These are phyloP conservation scores for Pseudodiploospora longispora DNA, from an alignment of 2,329 filamentous ascomycete species.

Conservation along the genomic window DNA sequence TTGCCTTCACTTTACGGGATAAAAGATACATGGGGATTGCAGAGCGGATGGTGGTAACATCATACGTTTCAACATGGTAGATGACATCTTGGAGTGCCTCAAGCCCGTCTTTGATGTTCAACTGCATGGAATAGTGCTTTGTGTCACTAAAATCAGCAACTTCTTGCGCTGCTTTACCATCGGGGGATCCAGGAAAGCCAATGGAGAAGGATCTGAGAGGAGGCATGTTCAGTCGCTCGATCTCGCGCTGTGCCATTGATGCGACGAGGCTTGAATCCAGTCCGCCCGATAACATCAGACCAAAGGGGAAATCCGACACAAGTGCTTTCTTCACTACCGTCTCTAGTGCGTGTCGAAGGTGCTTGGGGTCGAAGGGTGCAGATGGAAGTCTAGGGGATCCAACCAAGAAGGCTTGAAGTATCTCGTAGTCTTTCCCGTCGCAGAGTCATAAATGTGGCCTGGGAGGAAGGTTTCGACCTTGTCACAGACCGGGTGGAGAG, in stretches of 20 bases:
- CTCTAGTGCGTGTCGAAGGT: constrained; percentile 75
- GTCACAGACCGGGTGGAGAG: constrained; percentile 86
- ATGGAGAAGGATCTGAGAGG: constrained; percentile 99
- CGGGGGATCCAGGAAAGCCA: constrained; percentile 83
- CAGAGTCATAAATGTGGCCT: constrained; percentile 92
- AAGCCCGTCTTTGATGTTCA: constrained; percentile 94
- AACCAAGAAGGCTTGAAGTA: constrained; percentile 94
- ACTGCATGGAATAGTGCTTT: constrained; percentile 96
- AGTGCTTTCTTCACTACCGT: constrained; percentile 89
- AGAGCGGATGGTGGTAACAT: constrained; percentile 96
- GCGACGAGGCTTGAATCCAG: constrained; percentile 94
- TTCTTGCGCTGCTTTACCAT: constrained; percentile 84
- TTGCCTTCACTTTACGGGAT: constrained; percentile 97
- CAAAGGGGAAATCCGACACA: constrained; percentile 98
- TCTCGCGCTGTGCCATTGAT: constrained; percentile 91
- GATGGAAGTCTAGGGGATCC: constrained; percentile 72
- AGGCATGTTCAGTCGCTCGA: constrained; percentile 70
- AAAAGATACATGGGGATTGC: constrained; percentile 98
- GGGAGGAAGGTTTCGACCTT: constrained; percentile 91
- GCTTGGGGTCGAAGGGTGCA: constrained; percentile 73
- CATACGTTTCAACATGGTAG: constrained; percentile 94
- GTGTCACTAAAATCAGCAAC: constrained; percentile 96
- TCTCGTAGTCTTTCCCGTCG: constrained; percentile 72
- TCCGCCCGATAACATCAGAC: constrained; percentile 89
- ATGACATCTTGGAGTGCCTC: constrained; percentile 97